Conservation (phyloP, 2,329 filamentous ascomycete species). For the Conoideocrella luteorostrata region DNA sequence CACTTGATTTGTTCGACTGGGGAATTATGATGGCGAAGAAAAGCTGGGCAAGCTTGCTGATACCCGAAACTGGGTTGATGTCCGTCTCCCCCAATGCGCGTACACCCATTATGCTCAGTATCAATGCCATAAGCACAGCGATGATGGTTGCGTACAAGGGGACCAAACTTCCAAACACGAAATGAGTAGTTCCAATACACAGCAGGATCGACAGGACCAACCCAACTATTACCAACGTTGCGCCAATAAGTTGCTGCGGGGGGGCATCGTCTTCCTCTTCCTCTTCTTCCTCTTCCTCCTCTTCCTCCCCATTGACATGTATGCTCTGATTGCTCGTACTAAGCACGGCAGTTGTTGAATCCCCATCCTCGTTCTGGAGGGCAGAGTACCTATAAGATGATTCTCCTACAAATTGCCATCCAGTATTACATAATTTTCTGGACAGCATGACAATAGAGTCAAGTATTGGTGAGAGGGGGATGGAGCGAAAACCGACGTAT, state of each 20-base stretch:
- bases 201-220: constrained; percentile 70
- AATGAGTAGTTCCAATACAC: constrained; percentile 74
- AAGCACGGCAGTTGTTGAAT: too few species aligned
- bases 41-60: constrained; percentile 92
- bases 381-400: constrained; percentile 17
- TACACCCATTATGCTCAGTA: constrained; percentile 69
- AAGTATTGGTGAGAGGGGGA: constrained; percentile 22
- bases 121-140: constrained; percentile 77
- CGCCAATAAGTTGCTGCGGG: constrained; percentile 71
- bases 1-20: constrained; percentile 68
- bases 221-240: constrained; percentile 64
- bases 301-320: too few species aligned
- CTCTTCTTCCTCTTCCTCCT: constrained; percentile 10
- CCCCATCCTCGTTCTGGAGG: constrained; percentile 12
- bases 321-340: too few species aligned
- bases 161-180: constrained; percentile 78
- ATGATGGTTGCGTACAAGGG: constrained; percentile 68
- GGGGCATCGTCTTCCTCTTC: constrained; percentile 67
- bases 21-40: constrained; percentile 91
- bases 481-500: constrained; percentile 64
- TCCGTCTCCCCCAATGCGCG: constrained; percentile 75
- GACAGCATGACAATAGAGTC: neutral
- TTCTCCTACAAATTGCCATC: neutral
- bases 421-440: neutral
- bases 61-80: constrained; percentile 91